Percentiles rank a stretch among this genome's conserved stretches.
Conservation (phyloP, 371 early-diverging fungal species). For the Dichotomocladium elegans region DNA sequence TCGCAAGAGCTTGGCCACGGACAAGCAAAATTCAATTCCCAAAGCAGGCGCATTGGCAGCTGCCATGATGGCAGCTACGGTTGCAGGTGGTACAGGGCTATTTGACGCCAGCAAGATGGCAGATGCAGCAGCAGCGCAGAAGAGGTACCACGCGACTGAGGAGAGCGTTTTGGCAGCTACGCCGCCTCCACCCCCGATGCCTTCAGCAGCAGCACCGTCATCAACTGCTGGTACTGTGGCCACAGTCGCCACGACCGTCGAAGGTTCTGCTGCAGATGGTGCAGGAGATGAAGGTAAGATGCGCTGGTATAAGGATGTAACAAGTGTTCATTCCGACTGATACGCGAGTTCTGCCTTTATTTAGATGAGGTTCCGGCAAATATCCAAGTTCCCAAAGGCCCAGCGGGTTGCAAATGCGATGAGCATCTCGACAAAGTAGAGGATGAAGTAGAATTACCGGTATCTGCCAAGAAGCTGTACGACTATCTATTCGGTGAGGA, state of each 20-base stretch:
- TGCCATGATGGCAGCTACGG: conserved; percentile 51
- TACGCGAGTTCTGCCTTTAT: no score
- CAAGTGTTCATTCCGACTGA: no score
- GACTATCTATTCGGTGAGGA: conserved; percentile 52
- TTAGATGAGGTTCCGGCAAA: conserved; percentile 32
- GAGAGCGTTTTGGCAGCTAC: no score
- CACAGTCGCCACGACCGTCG: no score
- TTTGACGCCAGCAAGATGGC: conserved; percentile 27
- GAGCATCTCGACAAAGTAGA: conserved; percentile 67
- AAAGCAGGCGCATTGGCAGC: conserved; percentile 47
- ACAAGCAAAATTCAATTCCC: conserved; percentile 24
- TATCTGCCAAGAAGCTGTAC: conserved; percentile 61
- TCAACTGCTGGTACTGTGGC: no score
- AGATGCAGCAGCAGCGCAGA: conserved; percentile 11
- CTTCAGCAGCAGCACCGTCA: background rate
- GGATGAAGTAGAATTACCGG: conserved; percentile 45
- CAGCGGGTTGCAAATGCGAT: conserved; percentile 58
- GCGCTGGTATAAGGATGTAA: no score
- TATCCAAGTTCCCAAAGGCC: conserved; percentile 45
- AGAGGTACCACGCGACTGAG: conserved; percentile 2
- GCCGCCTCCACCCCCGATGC: no score
- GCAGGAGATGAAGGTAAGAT: no score
- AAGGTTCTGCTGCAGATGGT: no score
- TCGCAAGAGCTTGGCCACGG: conserved; percentile 26
- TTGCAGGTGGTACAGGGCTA: conserved; percentile 41